phyloP scores from a whole-genome alignment of 1,284 basidiomycete genomes.

The Mycosarcoma mackinlayi region DNA sequence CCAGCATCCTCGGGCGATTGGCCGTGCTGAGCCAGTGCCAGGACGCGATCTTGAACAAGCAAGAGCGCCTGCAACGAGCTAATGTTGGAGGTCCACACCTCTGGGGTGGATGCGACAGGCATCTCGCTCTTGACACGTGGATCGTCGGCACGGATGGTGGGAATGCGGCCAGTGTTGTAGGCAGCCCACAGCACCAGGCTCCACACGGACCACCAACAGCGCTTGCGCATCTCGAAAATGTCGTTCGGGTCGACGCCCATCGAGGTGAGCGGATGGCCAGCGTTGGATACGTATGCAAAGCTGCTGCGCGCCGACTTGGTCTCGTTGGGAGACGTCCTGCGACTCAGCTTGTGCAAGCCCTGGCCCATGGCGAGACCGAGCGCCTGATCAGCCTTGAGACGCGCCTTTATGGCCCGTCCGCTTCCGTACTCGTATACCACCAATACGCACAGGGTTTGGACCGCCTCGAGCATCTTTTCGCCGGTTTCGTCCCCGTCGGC shows the following conservation, averaged over 20 bases:
- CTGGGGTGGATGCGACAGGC: constrained; percentile 38
- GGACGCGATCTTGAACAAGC: constrained; percentile 58
- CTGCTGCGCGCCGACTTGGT: constrained; percentile 37
- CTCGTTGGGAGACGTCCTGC: constrained; percentile 27
- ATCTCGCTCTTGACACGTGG: constrained; percentile 61
- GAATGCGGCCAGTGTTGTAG: constrained; percentile 61
- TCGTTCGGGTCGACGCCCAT: constrained; percentile 43
- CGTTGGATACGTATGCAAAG: constrained; percentile 37
- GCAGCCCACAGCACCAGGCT: constrained; percentile 56
- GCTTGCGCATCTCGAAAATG: constrained; percentile 61
- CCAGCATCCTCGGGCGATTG: constrained; percentile 10
- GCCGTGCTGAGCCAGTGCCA: constrained; percentile 52
- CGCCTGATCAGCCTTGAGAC: constrained; percentile 63
- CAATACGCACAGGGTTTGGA: constrained; percentile 58
- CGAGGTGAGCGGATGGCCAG: constrained; percentile 29
- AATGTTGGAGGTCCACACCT: constrained; percentile 54
- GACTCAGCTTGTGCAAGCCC: constrained; percentile 56
- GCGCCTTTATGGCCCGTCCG: constrained; percentile 60
- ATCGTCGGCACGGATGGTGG: constrained; percentile 63
- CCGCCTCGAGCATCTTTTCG: constrained; percentile 53
- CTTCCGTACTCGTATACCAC: constrained; percentile 62
- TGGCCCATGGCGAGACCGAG: constrained; percentile 63
- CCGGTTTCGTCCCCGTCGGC: constrained; percentile 39
- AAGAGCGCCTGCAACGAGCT: constrained; percentile 57
- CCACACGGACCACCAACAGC: constrained; percentile 64